These are phyloP conservation scores for Leishmania gerbilli DNA, from an alignment of 208 protist genomes.

Conservation along the genomic window DNA sequence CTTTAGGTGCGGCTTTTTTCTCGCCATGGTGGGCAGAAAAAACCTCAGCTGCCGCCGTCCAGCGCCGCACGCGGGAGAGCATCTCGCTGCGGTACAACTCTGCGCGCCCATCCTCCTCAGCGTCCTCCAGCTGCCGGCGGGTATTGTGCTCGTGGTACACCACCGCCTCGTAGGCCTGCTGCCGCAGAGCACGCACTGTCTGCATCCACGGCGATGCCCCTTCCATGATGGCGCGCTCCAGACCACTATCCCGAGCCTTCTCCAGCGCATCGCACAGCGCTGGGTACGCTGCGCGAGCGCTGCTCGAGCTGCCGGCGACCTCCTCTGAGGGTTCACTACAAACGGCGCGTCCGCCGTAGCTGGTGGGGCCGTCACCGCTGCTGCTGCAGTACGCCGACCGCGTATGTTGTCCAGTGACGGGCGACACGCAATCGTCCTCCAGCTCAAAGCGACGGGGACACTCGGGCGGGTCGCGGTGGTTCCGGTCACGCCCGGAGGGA, in stretches of 20 bases:
- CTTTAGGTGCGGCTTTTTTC: background rate
- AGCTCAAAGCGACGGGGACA: slow-evolving; percentile 6
- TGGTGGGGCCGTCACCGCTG: background rate
- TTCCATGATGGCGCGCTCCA: slow-evolving; percentile 12
- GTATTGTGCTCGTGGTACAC: slow-evolving; percentile 19
- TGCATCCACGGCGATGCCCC: slow-evolving; percentile 33
- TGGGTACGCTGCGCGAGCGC: slow-evolving; percentile 10
- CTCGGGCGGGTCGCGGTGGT: slow-evolving; percentile 10
- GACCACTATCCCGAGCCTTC: background rate
- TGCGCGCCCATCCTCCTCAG: slow-evolving; percentile 33
- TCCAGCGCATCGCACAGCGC: slow-evolving; percentile 2
- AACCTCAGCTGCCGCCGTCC: background rate
- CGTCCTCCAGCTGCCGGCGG: slow-evolving; percentile 21
- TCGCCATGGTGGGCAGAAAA: background rate
- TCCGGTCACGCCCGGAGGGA: background rate
- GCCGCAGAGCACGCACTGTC: slow-evolving; percentile 21
- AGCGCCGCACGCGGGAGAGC: slow-evolving; percentile 18
- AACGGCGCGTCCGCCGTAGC: background rate
- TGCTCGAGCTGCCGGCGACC: background rate
- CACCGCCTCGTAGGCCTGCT: slow-evolving; percentile 18
- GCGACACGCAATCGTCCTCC: slow-evolving; percentile 7
- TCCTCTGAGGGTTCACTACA: background rate
- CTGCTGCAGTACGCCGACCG: background rate
- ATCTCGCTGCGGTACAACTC: slow-evolving; percentile 27
- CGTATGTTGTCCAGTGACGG: background rate